phyloP scores from a whole-genome alignment of 164 flowering plant genomes.

The Sextonia rubra region DNA sequence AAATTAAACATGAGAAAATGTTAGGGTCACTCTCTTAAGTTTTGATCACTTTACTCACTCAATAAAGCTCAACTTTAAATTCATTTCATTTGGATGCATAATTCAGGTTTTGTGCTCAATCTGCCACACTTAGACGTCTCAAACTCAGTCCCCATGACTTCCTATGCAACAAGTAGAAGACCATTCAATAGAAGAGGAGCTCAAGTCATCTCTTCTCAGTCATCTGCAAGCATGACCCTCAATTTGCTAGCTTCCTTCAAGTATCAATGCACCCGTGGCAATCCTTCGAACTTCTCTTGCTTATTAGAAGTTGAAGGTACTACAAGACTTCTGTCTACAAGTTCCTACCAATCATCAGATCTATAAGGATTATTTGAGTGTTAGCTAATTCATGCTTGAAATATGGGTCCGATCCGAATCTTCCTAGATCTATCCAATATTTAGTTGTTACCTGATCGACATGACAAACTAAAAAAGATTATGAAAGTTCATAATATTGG shows the following conservation, averaged over 20 bases:
- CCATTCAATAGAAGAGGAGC: slow-evolving; percentile 14
- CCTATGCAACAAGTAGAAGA: not conserved
- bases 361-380: too few relatives aligned
- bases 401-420: too few relatives aligned
- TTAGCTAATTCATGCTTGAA: too few relatives aligned
- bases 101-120: slow-evolving; percentile 1
- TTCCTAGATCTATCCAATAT: too few relatives aligned
- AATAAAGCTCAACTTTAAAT: not conserved
- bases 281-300: slow-evolving; percentile 41
- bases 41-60: not conserved
- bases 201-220: slow-evolving; percentile 31
- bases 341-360: not conserved
- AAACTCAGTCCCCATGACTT: slow-evolving; percentile 1
- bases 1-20: too few relatives aligned
- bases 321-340: not conserved
- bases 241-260: slow-evolving; percentile 42
- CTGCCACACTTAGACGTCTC: too few relatives aligned
- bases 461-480: too few relatives aligned
- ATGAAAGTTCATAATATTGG: too few relatives aligned
- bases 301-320: slow-evolving; percentile 49
- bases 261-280: slow-evolving; percentile 40
- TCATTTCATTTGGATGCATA: not conserved
- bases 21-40: not conserved
- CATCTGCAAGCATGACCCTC: slow-evolving; percentile 20
- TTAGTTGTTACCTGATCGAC: too few relatives aligned